Base-by-base conservation (phyloP, 768 basidiomycete species). In the Panellus pusillus region DNA sequence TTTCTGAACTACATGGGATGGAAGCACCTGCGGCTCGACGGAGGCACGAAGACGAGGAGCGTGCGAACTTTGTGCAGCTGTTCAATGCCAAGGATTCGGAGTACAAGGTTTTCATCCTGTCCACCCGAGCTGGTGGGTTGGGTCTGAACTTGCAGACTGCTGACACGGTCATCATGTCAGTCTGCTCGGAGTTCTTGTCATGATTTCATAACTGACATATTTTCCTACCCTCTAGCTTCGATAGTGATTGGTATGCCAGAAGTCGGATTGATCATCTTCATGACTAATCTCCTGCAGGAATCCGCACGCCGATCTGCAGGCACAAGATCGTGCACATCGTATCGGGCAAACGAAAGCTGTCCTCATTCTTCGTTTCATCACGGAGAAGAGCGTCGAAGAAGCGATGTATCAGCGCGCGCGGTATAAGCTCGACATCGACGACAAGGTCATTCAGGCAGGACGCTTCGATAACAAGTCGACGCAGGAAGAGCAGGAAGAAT, bases 261-360 rank as follows among this genome's bases (percentile, higher is more conserved):
- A 57, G 24, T 7, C 49, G 28, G 42, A 42, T 45, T 6, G 24
- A 24, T 24, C 24, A 24, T 24, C 24, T 44, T 14, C 4, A 24
- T 32, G 15, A 61, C 52, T 70, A 46, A 68, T 13, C 11, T n/a
- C 44, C 38, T 13, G 15, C 19, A 87, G 87, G 94, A 99, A 98
- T 75, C 96, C 96, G 43, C 96, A 98, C 63, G 96, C 97, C 46
- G 96, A 99, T 86, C 75, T 98, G 57, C 97, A 99, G 72, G 97
- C 97, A 12, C 97, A 99, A 70, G 96, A 99, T 83, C 93, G 95
- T 79, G 93, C 92, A 11, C 96, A 99, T 80, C 95, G 97, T 81
- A 99, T 99, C 65, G 97, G 97, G 54, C 97, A 99, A 68, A 99
- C 97, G 54, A 96, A 95, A 71, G 91, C 94, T 41, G 97, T 99